Conservation (phyloP, 2,329 filamentous ascomycete species). For the Pyrenophora seminiperda region DNA sequence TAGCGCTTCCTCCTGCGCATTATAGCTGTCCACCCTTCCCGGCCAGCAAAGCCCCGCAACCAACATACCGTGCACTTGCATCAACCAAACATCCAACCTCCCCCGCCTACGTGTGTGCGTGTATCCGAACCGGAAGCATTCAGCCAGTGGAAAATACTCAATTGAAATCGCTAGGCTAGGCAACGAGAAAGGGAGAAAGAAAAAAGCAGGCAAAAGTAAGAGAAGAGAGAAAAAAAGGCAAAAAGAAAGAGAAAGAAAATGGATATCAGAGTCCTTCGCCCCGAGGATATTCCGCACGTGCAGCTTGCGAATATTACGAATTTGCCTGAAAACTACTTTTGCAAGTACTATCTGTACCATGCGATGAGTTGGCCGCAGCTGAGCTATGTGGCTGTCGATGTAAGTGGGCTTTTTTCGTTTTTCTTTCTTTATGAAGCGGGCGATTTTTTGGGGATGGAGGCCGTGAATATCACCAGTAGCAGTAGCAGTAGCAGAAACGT, state of each 20-base stretch:
- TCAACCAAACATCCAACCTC: too few species aligned
- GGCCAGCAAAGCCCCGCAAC: too few species aligned
- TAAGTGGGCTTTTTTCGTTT: constrained; percentile 38
- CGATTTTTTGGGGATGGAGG: neutral
- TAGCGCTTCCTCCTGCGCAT: too few species aligned
- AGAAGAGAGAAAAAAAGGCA: neutral
- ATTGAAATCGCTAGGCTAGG: neutral
- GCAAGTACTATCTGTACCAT: constrained; percentile 99
- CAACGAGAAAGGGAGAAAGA: neutral
- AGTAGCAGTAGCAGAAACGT: too few species aligned
- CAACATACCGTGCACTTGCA: too few species aligned
- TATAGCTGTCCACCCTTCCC: too few species aligned
- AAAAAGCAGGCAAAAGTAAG: neutral
- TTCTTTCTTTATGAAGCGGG: neutral
- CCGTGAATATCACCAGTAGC: too few species aligned
- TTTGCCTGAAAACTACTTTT: constrained; percentile 98
- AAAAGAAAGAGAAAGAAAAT: constrained; percentile 54
- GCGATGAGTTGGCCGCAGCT: constrained; percentile 97
- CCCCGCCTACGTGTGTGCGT: too few species aligned
- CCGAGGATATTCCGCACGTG: constrained; percentile 86
- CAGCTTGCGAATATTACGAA: constrained; percentile 99
- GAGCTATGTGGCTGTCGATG: constrained; percentile 92
- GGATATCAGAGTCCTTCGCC: constrained; percentile 87
- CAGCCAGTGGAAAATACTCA: neutral
- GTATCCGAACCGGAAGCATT: neutral